These are phyloP conservation scores for Macroventuria anomochaeta DNA, from an alignment of 2,329 filamentous ascomycete species.

Conservation along the genomic window DNA sequence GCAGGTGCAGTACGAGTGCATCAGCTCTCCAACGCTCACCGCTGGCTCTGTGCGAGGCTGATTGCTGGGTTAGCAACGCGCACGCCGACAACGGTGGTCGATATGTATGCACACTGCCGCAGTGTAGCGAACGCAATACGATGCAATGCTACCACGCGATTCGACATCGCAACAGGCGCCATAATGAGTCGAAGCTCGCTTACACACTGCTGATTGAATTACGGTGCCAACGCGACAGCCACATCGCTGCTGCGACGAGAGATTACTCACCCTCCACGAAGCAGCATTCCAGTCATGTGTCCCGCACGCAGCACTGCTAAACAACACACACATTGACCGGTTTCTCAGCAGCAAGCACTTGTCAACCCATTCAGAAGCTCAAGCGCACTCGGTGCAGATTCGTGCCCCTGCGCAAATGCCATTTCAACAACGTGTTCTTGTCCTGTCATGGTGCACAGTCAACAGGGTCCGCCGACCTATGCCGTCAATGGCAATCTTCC, in stretches of 20 bases:
- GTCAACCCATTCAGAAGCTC: background rate
- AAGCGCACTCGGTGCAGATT: background rate
- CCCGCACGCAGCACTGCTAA: conserved; percentile 2
- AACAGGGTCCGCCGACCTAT: conserved; percentile 6
- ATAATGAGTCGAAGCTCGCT: conserved; percentile 20
- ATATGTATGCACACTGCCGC: conserved; percentile 11
- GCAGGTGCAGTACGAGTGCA: background rate
- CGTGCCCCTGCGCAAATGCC: background rate
- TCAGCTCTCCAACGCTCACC: conserved; percentile 4
- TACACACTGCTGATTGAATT: conserved; percentile 6
- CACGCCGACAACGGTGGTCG: conserved; percentile 7
- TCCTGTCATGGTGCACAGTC: background rate
- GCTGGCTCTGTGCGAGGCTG: conserved; percentile 16
- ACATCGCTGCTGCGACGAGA: background rate
- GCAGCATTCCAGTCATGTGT: conserved; percentile 2
- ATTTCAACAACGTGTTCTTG: conserved; percentile 6
- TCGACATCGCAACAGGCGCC: conserved; percentile 10
- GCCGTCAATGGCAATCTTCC: conserved; percentile 21
- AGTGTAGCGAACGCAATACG: conserved; percentile 5
- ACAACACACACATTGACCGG: conserved; percentile 4
- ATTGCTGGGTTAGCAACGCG: conserved; percentile 7
- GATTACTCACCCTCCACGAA: background rate
- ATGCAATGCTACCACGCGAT: conserved; percentile 15
- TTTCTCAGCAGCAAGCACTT: background rate
- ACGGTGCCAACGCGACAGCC: conserved; percentile 5